Evolutionary conservation across 148 eudicot genomes (phyloP).

Genomic region (Polygonum aviculare): DNA sequence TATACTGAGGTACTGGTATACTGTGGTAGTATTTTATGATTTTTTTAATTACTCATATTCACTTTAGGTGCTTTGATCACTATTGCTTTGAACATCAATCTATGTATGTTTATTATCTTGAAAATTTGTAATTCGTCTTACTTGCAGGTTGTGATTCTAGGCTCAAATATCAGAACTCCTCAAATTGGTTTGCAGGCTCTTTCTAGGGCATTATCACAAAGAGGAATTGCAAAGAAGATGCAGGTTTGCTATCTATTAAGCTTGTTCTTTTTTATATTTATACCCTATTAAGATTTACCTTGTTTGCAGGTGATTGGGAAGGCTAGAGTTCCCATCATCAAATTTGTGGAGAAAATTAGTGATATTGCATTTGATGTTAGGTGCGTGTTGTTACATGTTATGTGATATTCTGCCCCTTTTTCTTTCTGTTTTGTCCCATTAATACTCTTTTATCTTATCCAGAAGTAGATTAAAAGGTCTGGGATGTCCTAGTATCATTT

Average conservation of each 20-base stretch:
- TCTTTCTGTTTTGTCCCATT: neutral
- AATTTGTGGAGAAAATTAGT: constrained; percentile 88
- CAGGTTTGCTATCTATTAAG: constrained; percentile 47
- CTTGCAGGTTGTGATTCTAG: constrained; percentile 83
- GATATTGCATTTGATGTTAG: constrained; percentile 77
- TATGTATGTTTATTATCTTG: neutral
- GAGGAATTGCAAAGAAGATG: constrained; percentile 81
- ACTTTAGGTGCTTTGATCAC: neutral
- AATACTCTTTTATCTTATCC: neutral
- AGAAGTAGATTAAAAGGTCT: neutral
- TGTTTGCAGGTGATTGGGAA: constrained; percentile 70
- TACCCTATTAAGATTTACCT: neutral
- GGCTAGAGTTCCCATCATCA: constrained; percentile 91
- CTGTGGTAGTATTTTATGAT: neutral
- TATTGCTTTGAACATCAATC: neutral
- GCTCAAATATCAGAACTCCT: constrained; percentile 68
- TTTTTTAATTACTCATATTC: neutral
- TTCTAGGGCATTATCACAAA: constrained; percentile 76
- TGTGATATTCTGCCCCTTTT: constrained; percentile 12
- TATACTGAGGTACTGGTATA: neutral
- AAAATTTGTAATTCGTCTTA: neutral
- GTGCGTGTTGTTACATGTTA: constrained; percentile 27
- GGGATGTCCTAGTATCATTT: neutral
- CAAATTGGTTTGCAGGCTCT: constrained; percentile 86
- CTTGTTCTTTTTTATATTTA: neutral